Conservation (phyloP, 2,329 filamentous ascomycete genomes). For the Scedosporium minutisporum region DNA sequence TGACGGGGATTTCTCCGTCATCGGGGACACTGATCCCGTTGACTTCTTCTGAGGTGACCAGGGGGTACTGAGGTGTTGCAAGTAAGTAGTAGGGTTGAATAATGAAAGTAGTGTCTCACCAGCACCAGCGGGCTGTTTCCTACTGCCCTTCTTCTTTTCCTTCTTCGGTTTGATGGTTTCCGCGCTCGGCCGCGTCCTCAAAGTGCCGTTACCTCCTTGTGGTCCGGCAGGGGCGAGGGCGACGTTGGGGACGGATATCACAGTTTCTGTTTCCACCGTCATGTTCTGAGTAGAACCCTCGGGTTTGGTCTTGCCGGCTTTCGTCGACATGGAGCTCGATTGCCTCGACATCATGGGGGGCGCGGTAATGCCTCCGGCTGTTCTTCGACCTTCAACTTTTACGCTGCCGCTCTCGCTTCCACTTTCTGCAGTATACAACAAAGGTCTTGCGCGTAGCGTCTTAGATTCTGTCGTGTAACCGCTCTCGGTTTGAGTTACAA, state of each 20-base stretch:
- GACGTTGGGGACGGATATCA: constrained; percentile 80
- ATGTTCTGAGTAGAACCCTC: constrained; percentile 80
- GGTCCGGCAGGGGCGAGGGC: constrained; percentile 56
- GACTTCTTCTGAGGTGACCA: not conserved
- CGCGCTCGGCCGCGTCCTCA: constrained; percentile 81
- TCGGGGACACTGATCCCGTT: not conserved
- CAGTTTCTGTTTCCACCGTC: constrained; percentile 96
- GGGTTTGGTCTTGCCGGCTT: constrained; percentile 58
- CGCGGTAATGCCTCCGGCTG: constrained; percentile 24
- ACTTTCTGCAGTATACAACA: constrained; percentile 41
- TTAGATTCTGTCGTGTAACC: constrained; percentile 27
- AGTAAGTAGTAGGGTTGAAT: constrained; percentile 9
- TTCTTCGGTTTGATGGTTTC: constrained; percentile 94
- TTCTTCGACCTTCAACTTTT: constrained; percentile 29
- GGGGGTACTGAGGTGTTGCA: not conserved
- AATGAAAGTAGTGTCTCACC: constrained; percentile 45
- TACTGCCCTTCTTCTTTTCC: constrained; percentile 70
- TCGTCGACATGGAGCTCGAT: constrained; percentile 54
- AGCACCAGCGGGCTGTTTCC: constrained; percentile 67
- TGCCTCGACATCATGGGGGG: constrained; percentile 51
- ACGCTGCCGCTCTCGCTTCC: constrained; percentile 57
- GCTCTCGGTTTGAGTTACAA: constrained; percentile 31
- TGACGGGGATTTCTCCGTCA: not conserved
- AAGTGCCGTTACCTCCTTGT: constrained; percentile 59
- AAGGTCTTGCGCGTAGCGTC: constrained; percentile 36